Base-by-base conservation (phyloP, 2,329 filamentous ascomycete genomes). In the Knoxdaviesia capensis region DNA sequence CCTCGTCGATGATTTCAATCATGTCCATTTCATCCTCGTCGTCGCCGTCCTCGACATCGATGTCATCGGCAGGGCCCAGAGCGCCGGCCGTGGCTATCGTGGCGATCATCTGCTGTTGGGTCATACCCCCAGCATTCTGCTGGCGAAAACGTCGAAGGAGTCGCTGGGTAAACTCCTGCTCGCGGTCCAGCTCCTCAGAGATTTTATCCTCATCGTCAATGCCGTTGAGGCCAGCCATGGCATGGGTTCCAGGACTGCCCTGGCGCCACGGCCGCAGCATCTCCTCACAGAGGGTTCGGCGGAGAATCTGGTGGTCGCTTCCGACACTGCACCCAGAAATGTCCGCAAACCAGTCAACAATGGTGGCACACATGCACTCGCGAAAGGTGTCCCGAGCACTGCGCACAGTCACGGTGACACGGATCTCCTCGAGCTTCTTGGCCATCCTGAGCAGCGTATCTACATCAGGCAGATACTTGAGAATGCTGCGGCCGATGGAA, bases 321-420 rank as follows among this genome's bases (percentile, higher is more conserved):
- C 84, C 85, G 39, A 94, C 81, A 42, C 76, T 80, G 58, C 87
- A 94, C 31, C 86, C 86, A 6, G 86, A 74, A 52, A 98, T 92
- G 57, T 98, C 92, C 41, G 78, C 72, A 20, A 98, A 69, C 92
- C 92, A 98, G 52, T 94, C 87, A 42, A 98, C 80, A 46, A 98
- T 88, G 10, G 86, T 85, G n/a, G 83, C 86, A 52, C 87, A 94
- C 92, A 98, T 98, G 56, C 96, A 83, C 56, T 98, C 90, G 45
- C 90, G 74, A 61, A 96, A 98, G 0, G 86, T 96, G 59, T 98
- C 90, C 50, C 92, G 74, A 5, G 90, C 77, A 7, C 88, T 94
- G 38, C 90, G 76, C 46, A 98, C 86, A 1, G 90, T 98, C 40
- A 94, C 85, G 0, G 90, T 96, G 44, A 98, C 76, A 55, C 93